phyloP scores from a whole-genome alignment of 805 yeast genomes.

The Myxozyma lipomycoides region DNA sequence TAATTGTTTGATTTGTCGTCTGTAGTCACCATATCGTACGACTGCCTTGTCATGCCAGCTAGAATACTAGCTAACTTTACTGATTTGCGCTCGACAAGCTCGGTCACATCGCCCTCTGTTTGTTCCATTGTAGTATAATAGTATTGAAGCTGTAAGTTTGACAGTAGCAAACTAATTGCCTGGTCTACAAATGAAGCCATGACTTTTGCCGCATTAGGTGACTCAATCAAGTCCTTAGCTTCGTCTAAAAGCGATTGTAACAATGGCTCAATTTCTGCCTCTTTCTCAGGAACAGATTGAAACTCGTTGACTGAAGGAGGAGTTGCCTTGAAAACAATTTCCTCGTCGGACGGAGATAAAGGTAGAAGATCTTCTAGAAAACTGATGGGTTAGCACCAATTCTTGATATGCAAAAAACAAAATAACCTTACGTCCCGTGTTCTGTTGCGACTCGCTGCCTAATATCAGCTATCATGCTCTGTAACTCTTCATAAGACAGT shows the following conservation, averaged over 20 bases:
- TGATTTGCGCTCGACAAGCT: constrained; percentile 37
- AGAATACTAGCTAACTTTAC: constrained; percentile 64
- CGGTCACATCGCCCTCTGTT: constrained; percentile 28
- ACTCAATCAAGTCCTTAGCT: constrained; percentile 42
- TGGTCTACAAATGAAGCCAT: constrained; percentile 42
- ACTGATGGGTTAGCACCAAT: too few relatives aligned
- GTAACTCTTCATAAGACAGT: constrained; percentile 59
- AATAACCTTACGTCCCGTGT: constrained; percentile 1
- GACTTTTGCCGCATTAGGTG: constrained; percentile 41
- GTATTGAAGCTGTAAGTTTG: constrained; percentile 32
- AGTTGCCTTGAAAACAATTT: constrained; percentile 17
- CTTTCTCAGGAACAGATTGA: constrained; percentile 2
- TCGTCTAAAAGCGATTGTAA: constrained; percentile 43
- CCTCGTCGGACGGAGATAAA: constrained; percentile 26
- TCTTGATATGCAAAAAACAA: too few relatives aligned
- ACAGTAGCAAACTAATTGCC: constrained; percentile 48
- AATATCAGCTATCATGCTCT: constrained; percentile 42
- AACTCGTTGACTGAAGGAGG: constrained; percentile 9
- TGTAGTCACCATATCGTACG: constrained; percentile 46
- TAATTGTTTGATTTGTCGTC: constrained; percentile 47
- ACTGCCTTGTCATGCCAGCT: constrained; percentile 65
- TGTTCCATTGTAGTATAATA: constrained; percentile 8
- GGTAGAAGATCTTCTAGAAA: constrained; percentile 14
- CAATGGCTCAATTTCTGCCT: constrained; percentile 15
- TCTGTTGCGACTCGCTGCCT: constrained; percentile 30